These are phyloP conservation scores for Glycyrrhiza uralensis DNA, from an alignment of 306 rosid genomes.

Conservation along the genomic window DNA sequence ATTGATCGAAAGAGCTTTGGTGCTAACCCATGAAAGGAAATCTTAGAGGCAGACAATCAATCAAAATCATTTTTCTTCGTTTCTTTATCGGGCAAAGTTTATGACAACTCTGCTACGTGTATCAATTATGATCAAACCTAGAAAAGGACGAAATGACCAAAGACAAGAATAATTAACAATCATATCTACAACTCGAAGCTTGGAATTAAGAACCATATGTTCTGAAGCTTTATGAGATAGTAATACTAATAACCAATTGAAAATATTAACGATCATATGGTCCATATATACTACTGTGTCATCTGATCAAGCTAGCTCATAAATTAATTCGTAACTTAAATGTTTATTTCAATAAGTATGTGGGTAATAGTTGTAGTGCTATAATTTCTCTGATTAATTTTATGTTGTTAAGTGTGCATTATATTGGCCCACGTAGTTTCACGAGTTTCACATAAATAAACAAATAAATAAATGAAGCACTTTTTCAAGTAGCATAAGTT, in stretches of 20 bases:
- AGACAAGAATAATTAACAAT: conserved; percentile 1
- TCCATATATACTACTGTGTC: not conserved
- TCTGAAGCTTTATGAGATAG: not conserved
- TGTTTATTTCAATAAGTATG: too few relatives aligned
- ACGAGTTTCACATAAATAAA: too few relatives aligned
- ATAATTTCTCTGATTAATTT: too few relatives aligned
- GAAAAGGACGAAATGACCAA: conserved; percentile 10
- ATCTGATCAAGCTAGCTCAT: too few relatives aligned
- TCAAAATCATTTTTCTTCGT: conserved; percentile 4
- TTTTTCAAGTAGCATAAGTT: too few relatives aligned
- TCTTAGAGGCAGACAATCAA: not conserved
- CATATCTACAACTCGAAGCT: not conserved
- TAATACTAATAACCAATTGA: conserved; percentile 3
- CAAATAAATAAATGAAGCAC: too few relatives aligned
- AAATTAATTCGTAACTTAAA: too few relatives aligned
- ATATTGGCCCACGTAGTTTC: too few relatives aligned
- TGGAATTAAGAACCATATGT: conserved; percentile 20
- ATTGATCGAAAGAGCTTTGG: not conserved
- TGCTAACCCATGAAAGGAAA: not conserved
- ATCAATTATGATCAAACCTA: conserved; percentile 6
- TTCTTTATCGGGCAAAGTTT: conserved; percentile 15
- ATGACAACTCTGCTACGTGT: conserved; percentile 25
- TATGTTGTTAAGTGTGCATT: too few relatives aligned
- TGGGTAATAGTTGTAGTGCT: too few relatives aligned
- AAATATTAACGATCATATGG: conserved; percentile 9